These are phyloP conservation scores for Vicia sativa DNA, from an alignment of 306 rosid genomes.

Conservation along the genomic window DNA sequence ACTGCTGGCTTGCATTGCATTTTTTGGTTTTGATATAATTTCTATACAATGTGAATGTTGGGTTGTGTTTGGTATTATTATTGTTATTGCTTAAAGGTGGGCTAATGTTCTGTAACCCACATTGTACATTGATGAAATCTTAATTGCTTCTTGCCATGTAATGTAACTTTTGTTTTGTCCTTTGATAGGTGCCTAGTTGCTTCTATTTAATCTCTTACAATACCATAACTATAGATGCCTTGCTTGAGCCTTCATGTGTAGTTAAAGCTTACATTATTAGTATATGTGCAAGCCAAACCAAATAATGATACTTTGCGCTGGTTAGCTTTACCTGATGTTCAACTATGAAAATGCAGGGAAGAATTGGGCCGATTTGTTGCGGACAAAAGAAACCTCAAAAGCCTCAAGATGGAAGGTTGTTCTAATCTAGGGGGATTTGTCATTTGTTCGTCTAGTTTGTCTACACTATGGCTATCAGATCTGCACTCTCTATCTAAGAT, in stretches of 20 bases:
- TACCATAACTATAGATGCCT: background rate
- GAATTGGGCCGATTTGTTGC: slow-evolving; percentile 90
- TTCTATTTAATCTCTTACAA: background rate
- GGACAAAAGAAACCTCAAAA: slow-evolving; percentile 74
- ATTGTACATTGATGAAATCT: background rate
- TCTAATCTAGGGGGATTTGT: slow-evolving; percentile 73
- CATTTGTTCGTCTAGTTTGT: slow-evolving; percentile 75
- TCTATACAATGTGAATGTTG: background rate
- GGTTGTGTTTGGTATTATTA: background rate
- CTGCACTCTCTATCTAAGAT: slow-evolving; percentile 77
- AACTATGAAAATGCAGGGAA: slow-evolving; percentile 56
- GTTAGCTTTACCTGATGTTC: slow-evolving; percentile 27
- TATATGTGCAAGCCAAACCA: background rate
- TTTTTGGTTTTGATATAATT: background rate
- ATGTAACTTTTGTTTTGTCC: slow-evolving; percentile 1
- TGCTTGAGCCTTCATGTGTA: slow-evolving; percentile 1
- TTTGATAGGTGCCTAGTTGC: background rate
- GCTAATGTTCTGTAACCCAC: background rate
- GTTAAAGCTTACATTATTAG: background rate
- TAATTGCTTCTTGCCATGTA: background rate
- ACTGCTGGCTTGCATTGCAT: background rate
- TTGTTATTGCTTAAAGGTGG: background rate
- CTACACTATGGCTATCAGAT: slow-evolving; percentile 92
- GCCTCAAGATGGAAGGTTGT: slow-evolving; percentile 93
- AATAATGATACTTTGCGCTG: slow-evolving; percentile 28